Base-by-base conservation (phyloP, 2,329 filamentous ascomycete species). In the Scedosporium minutisporum region DNA sequence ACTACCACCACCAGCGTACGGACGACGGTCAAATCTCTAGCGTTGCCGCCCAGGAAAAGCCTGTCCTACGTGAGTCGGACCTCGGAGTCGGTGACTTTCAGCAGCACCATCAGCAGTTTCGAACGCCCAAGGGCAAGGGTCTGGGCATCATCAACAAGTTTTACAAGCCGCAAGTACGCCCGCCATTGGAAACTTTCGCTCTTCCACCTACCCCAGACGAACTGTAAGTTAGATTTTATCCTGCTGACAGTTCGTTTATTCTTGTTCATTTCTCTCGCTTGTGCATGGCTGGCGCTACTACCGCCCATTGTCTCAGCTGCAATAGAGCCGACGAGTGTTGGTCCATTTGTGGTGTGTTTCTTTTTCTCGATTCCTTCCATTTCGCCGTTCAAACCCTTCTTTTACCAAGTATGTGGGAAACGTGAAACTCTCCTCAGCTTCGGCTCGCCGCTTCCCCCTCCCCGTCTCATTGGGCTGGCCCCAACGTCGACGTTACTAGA, bases 331-430 rank as follows among this genome's bases (percentile, higher is more conserved):
- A 9, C 42, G 18, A 46, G 42, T 51, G 61, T 27, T 65, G 44
- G 27, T 57, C 53, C 48, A 44, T 63, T 63, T 61, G 57, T 57
- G 14, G 27, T 62, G 58, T 65, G 33, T 62, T 38, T 21, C 41
- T 61, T 12, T 12, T 53, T 57, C 18, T 51, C 25, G 58, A 48
- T 27, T 42, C 58, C 27, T 57, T 57, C 10, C 41, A 23, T 60
- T 53, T n/a, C 44, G n/a, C 21, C 48, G 10, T 21, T 6, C 21
- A 21, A 53, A 18, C 48, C n/a, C 25, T 23, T 53, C 21, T 25
- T 53, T 18, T 21, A 6, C 10, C 5, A 25, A 53, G 48, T 27
- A 25, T 21, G 48, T 53, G 48, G 48, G 48, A 23, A 53, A 53
- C 21, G 18, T 53, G 48, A 53, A 53, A 53, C 48, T 14, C 48